Percentiles rank a stretch among this genome's conserved stretches.
These are phyloP conservation scores for Arabis alpina DNA, from an alignment of 345 rosid genomes.

Conservation along the genomic window DNA sequence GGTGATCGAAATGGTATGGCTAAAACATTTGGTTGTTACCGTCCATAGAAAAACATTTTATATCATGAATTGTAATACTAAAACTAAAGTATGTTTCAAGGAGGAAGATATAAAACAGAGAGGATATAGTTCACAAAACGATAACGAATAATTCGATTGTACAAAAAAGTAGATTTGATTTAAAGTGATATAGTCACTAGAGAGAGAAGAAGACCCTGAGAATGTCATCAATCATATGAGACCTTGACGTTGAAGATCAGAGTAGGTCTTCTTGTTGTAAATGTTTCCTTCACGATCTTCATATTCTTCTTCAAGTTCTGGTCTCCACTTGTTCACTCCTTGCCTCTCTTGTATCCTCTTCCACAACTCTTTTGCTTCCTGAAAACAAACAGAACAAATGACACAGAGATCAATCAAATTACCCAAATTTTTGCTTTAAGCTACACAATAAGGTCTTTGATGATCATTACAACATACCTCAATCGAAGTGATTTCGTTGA, in stretches of 20 bases:
- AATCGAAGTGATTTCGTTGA: slow-evolving; percentile 93
- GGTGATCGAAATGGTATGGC: too few species aligned
- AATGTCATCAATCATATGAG: slow-evolving; percentile 55
- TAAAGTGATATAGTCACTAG: neutral
- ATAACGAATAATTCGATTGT: slow-evolving; percentile 16
- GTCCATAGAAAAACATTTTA: neutral
- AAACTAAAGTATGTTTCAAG: neutral
- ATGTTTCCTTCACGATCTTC: slow-evolving; percentile 98
- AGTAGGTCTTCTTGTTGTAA: slow-evolving; percentile 94
- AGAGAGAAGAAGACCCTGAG: neutral
- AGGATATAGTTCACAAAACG: slow-evolving; percentile 4
- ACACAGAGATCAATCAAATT: slow-evolving; percentile 9
- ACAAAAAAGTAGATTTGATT: slow-evolving; percentile 12
- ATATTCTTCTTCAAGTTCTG: slow-evolving; percentile 99
- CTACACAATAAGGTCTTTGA: neutral
- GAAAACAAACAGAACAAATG: slow-evolving; percentile 22
- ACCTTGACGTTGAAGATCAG: slow-evolving; percentile 98
- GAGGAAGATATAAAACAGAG: neutral
- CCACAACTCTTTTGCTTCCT: slow-evolving; percentile 99
- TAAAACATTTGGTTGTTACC: neutral
- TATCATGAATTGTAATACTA: neutral
- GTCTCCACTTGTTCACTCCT: slow-evolving; percentile 96
- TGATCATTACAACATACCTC: slow-evolving; percentile 48
- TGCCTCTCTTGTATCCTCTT: slow-evolving; percentile 82
- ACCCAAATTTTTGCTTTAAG: neutral